Percentiles rank a stretch among this genome's conserved stretches.
These are phyloP conservation scores for Chrysanthemum lavandulifolium DNA, from an alignment of 129 eudicot species.

Conservation along the genomic window DNA sequence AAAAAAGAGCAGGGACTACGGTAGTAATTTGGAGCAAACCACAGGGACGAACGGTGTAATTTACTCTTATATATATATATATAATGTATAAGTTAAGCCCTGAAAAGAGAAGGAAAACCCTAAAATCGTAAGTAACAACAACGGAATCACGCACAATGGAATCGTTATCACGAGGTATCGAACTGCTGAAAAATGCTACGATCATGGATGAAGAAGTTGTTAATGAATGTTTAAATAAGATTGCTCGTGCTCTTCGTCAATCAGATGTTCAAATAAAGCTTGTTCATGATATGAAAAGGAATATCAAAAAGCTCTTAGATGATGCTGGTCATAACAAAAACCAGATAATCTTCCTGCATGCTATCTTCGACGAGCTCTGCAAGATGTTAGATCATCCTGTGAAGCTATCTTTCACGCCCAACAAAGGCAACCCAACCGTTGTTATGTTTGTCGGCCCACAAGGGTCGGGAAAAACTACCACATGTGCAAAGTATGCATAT, in stretches of 20 bases:
- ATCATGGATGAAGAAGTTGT: constrained; percentile 92
- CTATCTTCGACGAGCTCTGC: constrained; percentile 86
- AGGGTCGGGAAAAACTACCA: constrained; percentile 54
- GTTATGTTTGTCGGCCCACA: constrained; percentile 99
- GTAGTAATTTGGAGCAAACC: too few species aligned
- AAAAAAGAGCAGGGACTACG: too few species aligned
- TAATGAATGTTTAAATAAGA: constrained; percentile 33
- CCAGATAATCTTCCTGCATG: constrained; percentile 89
- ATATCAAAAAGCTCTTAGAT: constrained; percentile 83
- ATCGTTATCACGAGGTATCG: too few species aligned
- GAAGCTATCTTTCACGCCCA: constrained; percentile 81
- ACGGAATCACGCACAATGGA: too few species aligned
- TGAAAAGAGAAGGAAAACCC: too few species aligned
- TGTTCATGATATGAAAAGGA: constrained; percentile 77
- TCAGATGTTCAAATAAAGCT: constrained; percentile 92
- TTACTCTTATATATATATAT: too few species aligned
- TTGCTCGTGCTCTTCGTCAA: constrained; percentile 90
- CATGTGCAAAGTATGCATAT: constrained; percentile 85
- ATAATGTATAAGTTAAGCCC: too few species aligned
- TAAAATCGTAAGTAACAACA: too few species aligned
- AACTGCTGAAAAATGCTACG: constrained; percentile 89
- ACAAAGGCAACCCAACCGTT: constrained; percentile 81
- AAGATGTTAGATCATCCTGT: constrained; percentile 94
- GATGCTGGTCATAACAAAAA: constrained; percentile 93
- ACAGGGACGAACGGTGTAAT: too few species aligned